A percentile compares a stretch with the other conserved stretches of the same genome.
phyloP scores from a whole-genome alignment of 441 rosid genomes.

The Gossypium davidsonii region DNA sequence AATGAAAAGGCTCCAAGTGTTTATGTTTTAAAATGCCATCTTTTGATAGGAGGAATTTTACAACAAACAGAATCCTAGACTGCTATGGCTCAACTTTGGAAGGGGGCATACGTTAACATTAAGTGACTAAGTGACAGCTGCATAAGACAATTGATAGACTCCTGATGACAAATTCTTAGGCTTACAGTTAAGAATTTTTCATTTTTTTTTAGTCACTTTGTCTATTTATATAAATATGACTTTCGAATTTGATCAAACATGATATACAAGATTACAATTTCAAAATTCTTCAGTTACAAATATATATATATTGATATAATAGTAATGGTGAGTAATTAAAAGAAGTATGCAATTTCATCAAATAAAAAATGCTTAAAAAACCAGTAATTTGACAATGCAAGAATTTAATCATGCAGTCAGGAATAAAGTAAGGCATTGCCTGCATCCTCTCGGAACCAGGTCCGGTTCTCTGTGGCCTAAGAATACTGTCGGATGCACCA shows the following conservation, averaged over 20 bases:
- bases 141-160: too few relatives aligned
- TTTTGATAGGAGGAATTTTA: not conserved
- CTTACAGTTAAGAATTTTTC: too few relatives aligned
- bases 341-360: not conserved
- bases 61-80: conserved; percentile 1
- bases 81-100: not conserved
- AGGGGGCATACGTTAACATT: not conserved
- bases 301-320: not conserved
- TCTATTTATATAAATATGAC: too few relatives aligned
- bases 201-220: too few relatives aligned
- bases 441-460: conserved; percentile 63
- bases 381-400: not conserved
- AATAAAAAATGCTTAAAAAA: not conserved
- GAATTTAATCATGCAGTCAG: not conserved
- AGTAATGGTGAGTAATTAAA: not conserved
- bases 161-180: too few relatives aligned
- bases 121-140: too few relatives aligned
- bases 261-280: too few relatives aligned
- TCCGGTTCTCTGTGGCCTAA: conserved; percentile 57
- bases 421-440: conserved; percentile 31
- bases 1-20: not conserved
- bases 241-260: too few relatives aligned
- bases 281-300: not conserved
- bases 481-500: conserved; percentile 48
- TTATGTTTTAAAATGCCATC: not conserved